Conservation (phyloP, 768 basidiomycete species). For the Rhizopogon vinicolor region DNA sequence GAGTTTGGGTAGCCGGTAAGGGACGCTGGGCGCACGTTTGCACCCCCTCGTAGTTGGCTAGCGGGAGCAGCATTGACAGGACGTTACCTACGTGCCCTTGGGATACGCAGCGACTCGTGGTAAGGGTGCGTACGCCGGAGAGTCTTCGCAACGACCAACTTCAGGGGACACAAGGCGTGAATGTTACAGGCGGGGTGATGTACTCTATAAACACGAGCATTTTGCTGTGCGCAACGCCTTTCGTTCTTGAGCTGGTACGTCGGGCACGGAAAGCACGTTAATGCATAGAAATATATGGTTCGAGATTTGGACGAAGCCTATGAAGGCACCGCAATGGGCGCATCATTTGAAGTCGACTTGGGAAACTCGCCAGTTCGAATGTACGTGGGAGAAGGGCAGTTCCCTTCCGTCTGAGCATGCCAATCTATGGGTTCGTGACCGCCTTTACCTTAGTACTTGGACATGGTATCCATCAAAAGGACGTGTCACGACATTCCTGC, state of each 20-base stretch:
- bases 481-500: slow-evolving; percentile 19
- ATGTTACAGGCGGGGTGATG: slow-evolving; percentile 18
- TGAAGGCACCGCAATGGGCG: slow-evolving; percentile 15
- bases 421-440: slow-evolving; percentile 25
- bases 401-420: slow-evolving; percentile 17
- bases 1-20: slow-evolving; percentile 15
- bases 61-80: slow-evolving; percentile 21
- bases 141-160: neutral
- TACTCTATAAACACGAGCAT: slow-evolving; percentile 24
- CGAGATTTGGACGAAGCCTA: slow-evolving; percentile 20
- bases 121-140: neutral
- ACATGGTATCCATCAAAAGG: slow-evolving; percentile 19
- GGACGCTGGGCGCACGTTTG: slow-evolving; percentile 7
- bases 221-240: slow-evolving; percentile 15
- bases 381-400: slow-evolving; percentile 19
- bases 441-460: slow-evolving; percentile 8
- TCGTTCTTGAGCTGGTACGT: slow-evolving; percentile 16
- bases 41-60: slow-evolving; percentile 1
- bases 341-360: neutral
- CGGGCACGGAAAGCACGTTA: slow-evolving; percentile 17
- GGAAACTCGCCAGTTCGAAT: slow-evolving; percentile 15
- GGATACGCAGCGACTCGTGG: slow-evolving; percentile 14
- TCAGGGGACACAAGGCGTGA: slow-evolving; percentile 21
- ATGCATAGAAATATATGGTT: slow-evolving; percentile 18
- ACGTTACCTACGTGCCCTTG: slow-evolving; percentile 1